Base-by-base conservation (phyloP, 768 basidiomycete genomes). In the Termitomyces sp. region DNA sequence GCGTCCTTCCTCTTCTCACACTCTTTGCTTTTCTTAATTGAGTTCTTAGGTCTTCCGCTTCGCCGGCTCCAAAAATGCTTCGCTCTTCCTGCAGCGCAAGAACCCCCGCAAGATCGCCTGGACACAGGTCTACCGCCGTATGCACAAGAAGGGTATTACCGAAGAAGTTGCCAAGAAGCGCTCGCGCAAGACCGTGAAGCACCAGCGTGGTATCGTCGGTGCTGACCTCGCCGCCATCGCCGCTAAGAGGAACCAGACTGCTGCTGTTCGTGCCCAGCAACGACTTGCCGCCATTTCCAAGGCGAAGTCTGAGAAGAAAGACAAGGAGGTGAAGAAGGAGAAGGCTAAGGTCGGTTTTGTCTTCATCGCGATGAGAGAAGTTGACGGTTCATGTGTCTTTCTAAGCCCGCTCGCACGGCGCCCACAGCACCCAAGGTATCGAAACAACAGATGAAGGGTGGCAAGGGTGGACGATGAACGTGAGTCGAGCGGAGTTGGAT, bases 61-160 rank as follows among this genome's bases (percentile, higher is more conserved):
- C 77, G 81, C 88, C 64, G 79, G 74, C 70, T 91, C 91, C 60
- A 98, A 98, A 85, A 91, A 86, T 68, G 83, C 94, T 58, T 98
- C 96, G 57, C 89, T 99, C 62, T 98, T 98, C 87, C 79, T 91
- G 56, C 97, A 99, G 75, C 91, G 96, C 79, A 99, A 99, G 82
- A 98, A 99, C 82, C 97, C 97, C 50, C 92, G 97, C 71, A 98
- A 98, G 85, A 94, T 98, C 77, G 89, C 96, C 60, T 98, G 96
- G 96, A 98, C 96, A 36, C 76, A 79, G 65, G 84, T 89, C 58
- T 96, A 90, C 83, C 89, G 92, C 62, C 89, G 94, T 65, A 92
- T 97, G 88, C 97, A 98, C 86, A 97, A 96, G 86, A 99, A 99
- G 87, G 97, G 97, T 73, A 85, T 98, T 73, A 94, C 94, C 48